Conservation (phyloP, 2,329 filamentous ascomycete species). For the Aspergillus sp. region DNA sequence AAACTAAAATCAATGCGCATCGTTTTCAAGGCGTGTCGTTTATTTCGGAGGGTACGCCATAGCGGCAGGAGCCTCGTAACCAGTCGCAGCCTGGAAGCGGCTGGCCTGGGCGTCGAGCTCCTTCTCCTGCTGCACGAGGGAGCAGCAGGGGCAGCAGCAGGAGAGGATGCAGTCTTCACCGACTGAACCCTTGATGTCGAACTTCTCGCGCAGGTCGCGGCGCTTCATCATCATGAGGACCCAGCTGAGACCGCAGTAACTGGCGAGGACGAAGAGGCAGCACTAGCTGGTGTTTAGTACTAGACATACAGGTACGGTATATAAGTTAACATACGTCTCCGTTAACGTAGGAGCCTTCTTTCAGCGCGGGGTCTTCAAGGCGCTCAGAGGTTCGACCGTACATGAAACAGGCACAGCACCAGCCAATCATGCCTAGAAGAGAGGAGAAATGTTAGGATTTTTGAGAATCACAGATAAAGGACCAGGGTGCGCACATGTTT, state of each 20-base stretch:
- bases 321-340: constrained; percentile 23
- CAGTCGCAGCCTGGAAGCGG: constrained; percentile 1
- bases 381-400: constrained; percentile 33
- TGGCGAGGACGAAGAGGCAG: constrained; percentile 32
- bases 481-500: constrained; percentile 27
- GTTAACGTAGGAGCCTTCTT: constrained; percentile 28
- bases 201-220: constrained; percentile 53
- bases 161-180: constrained; percentile 53
- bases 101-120: constrained; percentile 40
- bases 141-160: constrained; percentile 59
- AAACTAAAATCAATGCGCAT: not conserved
- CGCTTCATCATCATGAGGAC: constrained; percentile 56
- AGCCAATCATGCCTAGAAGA: constrained; percentile 25
- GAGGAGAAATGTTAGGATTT: not conserved
- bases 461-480: not conserved
- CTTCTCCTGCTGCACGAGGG: constrained; percentile 59
- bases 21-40: not conserved
- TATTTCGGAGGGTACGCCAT: constrained; percentile 21
- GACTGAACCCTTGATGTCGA: constrained; percentile 53
- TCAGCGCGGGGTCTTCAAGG: constrained; percentile 29
- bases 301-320: not conserved
- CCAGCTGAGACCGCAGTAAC: constrained; percentile 31
- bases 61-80: constrained; percentile 25
- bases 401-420: constrained; percentile 32
- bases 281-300: constrained; percentile 22